These are phyloP conservation scores for Leccinum arenicola DNA, from an alignment of 768 basidiomycete species.

Conservation along the genomic window DNA sequence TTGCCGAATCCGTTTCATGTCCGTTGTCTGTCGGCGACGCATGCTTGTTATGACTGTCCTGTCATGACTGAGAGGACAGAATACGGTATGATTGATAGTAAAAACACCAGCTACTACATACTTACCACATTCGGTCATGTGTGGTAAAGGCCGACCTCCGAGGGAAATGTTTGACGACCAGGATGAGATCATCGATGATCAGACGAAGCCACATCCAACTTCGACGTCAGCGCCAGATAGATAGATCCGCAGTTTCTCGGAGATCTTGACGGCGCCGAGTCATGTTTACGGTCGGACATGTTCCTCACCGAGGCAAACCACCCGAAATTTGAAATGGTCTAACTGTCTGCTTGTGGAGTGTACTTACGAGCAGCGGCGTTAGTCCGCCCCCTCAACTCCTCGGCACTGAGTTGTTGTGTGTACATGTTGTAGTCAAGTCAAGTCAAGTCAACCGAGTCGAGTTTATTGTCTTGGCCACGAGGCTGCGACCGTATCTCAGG, in stretches of 20 bases:
- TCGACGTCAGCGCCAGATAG: not conserved
- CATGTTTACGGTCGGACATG: not conserved
- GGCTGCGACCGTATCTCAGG: not conserved
- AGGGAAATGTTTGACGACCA: not conserved
- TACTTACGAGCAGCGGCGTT: no score
- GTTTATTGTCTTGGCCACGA: slow-evolving; percentile 1
- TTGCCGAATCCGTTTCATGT: not conserved
- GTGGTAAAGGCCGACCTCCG: not conserved
- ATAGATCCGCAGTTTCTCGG: not conserved
- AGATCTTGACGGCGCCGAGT: no score
- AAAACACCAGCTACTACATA: no score
- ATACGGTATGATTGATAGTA: no score
- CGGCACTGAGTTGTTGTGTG: not conserved
- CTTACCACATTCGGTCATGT: not conserved
- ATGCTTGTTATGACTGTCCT: no score
- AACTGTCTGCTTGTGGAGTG: not conserved
- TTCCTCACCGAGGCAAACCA: no score
- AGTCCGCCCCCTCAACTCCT: no score
- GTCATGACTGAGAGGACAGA: no score
- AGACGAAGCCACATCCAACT: not conserved
- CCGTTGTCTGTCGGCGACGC: no score
- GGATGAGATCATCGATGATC: not conserved
- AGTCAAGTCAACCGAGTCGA: not conserved
- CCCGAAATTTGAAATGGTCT: not conserved
- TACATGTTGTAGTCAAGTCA: slow-evolving; percentile 7